Conservation (phyloP, 179 eudicot genomes). For the Amaranthus tricolor region DNA sequence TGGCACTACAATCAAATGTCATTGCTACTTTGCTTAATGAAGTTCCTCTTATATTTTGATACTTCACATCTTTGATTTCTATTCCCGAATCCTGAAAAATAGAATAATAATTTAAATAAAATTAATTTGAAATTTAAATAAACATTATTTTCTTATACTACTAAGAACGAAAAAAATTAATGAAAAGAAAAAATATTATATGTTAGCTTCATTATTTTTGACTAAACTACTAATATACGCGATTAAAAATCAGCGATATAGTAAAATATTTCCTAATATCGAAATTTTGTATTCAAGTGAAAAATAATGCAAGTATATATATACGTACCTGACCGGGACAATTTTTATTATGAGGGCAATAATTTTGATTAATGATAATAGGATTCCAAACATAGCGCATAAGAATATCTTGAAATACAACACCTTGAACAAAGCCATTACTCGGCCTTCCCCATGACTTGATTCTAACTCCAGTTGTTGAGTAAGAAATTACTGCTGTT, state of each 20-base stretch:
- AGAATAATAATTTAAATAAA: too few relatives aligned
- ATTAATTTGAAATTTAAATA: neutral
- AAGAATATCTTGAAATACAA: conserved; percentile 26
- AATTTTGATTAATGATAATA: conserved; percentile 34
- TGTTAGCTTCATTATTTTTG: too few relatives aligned
- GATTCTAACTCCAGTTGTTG: conserved; percentile 35
- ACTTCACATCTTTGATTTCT: conserved; percentile 28
- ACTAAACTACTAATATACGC: too few relatives aligned
- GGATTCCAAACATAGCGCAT: conserved; percentile 33
- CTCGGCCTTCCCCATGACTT: conserved; percentile 39
- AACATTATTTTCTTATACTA: neutral
- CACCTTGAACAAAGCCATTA: conserved; percentile 29
- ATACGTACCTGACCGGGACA: conserved; percentile 31
- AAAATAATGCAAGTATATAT: neutral
- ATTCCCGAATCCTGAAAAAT: conserved; percentile 33
- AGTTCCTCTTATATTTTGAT: conserved; percentile 34
- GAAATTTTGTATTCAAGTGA: too few relatives aligned
- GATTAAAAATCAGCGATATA: too few relatives aligned
- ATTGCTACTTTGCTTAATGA: conserved; percentile 44
- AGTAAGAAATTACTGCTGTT: conserved; percentile 20
- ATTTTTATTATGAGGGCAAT: conserved; percentile 26
- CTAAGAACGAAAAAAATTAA: too few relatives aligned
- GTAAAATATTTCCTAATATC: too few relatives aligned
- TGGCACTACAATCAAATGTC: conserved; percentile 43
- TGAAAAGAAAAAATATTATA: too few relatives aligned